Evolutionary conservation across 2,329 filamentous ascomycete species (phyloP).

Genomic region (Arachnomyces sp.): DNA sequence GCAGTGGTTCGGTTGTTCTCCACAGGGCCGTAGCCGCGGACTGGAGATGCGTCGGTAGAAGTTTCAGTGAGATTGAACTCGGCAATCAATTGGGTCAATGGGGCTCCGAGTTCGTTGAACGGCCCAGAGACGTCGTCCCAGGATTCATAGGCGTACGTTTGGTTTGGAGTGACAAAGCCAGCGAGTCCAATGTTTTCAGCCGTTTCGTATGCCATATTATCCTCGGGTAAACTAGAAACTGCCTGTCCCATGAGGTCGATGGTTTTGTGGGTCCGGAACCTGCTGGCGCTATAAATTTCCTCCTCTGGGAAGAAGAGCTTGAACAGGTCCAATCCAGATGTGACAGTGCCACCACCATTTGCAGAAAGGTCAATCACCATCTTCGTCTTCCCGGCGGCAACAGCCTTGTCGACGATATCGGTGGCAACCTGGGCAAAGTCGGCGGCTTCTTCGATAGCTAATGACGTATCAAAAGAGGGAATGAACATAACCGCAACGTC

Average conservation of each 20-base stretch:
- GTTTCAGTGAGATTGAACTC: too few species aligned
- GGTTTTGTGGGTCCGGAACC: conserved; percentile 40
- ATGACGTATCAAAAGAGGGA: conserved; percentile 21
- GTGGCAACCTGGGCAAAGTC: conserved; percentile 15
- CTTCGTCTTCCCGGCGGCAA: conserved; percentile 51
- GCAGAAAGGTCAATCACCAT: conserved; percentile 57
- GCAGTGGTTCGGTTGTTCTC: conserved; percentile 17
- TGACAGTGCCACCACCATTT: conserved; percentile 52
- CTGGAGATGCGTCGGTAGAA: too few species aligned
- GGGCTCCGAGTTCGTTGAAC: too few species aligned
- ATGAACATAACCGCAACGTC: conserved; percentile 41
- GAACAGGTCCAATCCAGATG: conserved; percentile 45
- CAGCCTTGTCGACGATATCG: conserved; percentile 21
- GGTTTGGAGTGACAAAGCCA: conserved; percentile 20
- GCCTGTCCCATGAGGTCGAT: conserved; percentile 29
- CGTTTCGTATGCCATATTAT: conserved; percentile 5
- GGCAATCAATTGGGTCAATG: too few species aligned
- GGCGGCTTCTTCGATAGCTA: conserved; percentile 5
- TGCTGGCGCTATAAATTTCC: conserved; percentile 38
- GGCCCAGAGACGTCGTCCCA: conserved; percentile 41
- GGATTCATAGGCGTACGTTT: conserved; percentile 27
- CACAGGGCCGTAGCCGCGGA: too few species aligned
- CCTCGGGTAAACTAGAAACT: conserved; percentile 13
- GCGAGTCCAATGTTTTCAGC: conserved; percentile 6
- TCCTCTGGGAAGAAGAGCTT: conserved; percentile 46